A percentile compares a stretch with the other conserved stretches of the same genome.
Conservation (phyloP, 2,329 filamentous ascomycete species). For the Gaeumannomyces tritici region DNA sequence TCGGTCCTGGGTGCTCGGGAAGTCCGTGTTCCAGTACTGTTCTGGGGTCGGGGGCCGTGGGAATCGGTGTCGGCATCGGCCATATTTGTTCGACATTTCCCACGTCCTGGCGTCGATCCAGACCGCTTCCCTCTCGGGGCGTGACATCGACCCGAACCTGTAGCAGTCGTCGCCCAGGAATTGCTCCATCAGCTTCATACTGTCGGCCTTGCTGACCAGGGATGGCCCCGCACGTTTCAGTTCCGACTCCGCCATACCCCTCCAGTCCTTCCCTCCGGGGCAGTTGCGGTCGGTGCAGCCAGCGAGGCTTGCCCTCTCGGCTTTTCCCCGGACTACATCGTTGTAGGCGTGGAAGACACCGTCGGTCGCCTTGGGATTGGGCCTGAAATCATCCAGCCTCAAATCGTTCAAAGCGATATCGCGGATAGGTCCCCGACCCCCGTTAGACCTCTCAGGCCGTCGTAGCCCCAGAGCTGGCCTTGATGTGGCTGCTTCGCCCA, state of each 20-base stretch:
- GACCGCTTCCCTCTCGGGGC: conserved; percentile 52
- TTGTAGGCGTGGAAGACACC: conserved; percentile 64
- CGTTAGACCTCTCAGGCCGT: conserved; percentile 8
- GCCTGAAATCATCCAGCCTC: conserved; percentile 64
- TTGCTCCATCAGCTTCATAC: conserved; percentile 42
- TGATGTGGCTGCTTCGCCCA: too few relatives aligned
- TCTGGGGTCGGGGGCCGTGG: conserved; percentile 65
- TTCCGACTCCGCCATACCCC: conserved; percentile 50
- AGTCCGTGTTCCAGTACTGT: conserved; percentile 85
- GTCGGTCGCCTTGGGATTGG: conserved; percentile 65
- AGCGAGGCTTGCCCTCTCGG: conserved; percentile 58
- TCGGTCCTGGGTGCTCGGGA: conserved; percentile 79
- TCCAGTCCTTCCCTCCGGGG: conserved; percentile 59
- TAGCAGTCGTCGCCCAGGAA: conserved; percentile 51
- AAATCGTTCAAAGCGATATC: conserved; percentile 47
- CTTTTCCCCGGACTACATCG: conserved; percentile 63
- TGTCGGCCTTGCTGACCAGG: conserved; percentile 24
- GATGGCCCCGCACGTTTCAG: conserved; percentile 25
- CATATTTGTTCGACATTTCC: conserved; percentile 63
- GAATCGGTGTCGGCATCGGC: conserved; percentile 69
- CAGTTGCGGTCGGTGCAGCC: conserved; percentile 70
- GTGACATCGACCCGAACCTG: conserved; percentile 46
- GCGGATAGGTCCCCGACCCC: conserved; percentile 36
- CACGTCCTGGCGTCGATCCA: conserved; percentile 69
- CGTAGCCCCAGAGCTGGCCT: too few relatives aligned